Evolutionary conservation across 2,329 filamentous ascomycete species (phyloP).

Genomic region (Neodidymelliopsis sp.): DNA sequence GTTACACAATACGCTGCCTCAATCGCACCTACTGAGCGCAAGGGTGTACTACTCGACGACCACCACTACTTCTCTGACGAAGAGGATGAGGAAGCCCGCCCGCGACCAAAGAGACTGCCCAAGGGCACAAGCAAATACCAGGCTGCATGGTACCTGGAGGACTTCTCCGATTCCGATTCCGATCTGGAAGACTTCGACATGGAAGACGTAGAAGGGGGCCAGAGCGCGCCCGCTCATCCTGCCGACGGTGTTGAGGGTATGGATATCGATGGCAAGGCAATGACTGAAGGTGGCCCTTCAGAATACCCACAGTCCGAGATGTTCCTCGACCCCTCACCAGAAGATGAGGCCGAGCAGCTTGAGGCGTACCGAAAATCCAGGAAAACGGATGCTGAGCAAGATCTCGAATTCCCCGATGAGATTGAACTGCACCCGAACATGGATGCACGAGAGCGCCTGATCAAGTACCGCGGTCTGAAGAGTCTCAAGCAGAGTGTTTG

Average conservation of each 20-base stretch:
- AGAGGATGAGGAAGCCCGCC: slow-evolving; percentile 66
- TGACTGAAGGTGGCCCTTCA: slow-evolving; percentile 81
- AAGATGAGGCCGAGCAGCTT: slow-evolving; percentile 84
- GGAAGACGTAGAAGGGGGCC: slow-evolving; percentile 65
- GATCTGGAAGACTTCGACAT: slow-evolving; percentile 72
- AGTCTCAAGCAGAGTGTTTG: slow-evolving; percentile 86
- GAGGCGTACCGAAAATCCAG: slow-evolving; percentile 81
- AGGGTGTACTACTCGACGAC: slow-evolving; percentile 92
- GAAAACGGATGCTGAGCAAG: slow-evolving; percentile 82
- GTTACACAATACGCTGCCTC: slow-evolving; percentile 59
- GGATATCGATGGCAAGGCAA: slow-evolving; percentile 58
- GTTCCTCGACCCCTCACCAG: slow-evolving; percentile 79
- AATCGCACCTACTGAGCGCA: slow-evolving; percentile 61
- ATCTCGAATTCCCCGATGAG: slow-evolving; percentile 95
- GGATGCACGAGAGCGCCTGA: slow-evolving; percentile 82
- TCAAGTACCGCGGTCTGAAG: slow-evolving; percentile 90
- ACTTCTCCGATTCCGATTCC: slow-evolving; percentile 83
- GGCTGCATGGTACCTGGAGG: slow-evolving; percentile 88
- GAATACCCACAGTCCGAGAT: slow-evolving; percentile 95
- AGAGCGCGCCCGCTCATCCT: slow-evolving; percentile 66
- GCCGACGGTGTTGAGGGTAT: slow-evolving; percentile 82
- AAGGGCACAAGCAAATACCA: slow-evolving; percentile 95
- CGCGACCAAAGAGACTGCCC: slow-evolving; percentile 76
- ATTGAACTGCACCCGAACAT: slow-evolving; percentile 92
- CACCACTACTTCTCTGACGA: slow-evolving; percentile 98